These are phyloP conservation scores for Wickerhamomyces sp. DNA, from an alignment of 1,139 yeast genomes.

Conservation along the genomic window DNA sequence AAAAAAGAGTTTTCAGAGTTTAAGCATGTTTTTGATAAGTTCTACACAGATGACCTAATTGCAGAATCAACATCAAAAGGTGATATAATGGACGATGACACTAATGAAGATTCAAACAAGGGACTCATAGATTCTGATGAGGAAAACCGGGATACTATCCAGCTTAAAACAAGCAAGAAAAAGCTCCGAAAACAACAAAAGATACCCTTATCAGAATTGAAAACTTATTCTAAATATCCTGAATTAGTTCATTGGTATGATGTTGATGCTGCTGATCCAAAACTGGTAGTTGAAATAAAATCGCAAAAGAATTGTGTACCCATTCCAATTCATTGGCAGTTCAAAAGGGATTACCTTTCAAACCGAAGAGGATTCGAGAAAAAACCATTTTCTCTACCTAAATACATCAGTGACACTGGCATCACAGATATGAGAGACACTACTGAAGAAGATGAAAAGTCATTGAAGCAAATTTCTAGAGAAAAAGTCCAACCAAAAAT, in stretches of 20 bases:
- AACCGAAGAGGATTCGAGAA: constrained; percentile 67
- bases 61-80: constrained; percentile 23
- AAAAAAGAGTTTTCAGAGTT: constrained; percentile 40
- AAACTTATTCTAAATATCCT: constrained; percentile 55
- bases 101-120: constrained; percentile 27
- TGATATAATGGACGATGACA: constrained; percentile 32
- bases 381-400: constrained; percentile 73
- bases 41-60: constrained; percentile 27
- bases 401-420: constrained; percentile 77
- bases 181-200: constrained; percentile 48
- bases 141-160: constrained; percentile 14
- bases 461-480: constrained; percentile 71
- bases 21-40: constrained; percentile 39
- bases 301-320: constrained; percentile 63
- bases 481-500: constrained; percentile 87
- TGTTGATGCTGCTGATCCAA: constrained; percentile 78
- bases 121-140: constrained; percentile 20
- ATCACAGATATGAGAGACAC: constrained; percentile 81
- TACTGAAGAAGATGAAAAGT: constrained; percentile 43
- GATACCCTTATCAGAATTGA: constrained; percentile 63
- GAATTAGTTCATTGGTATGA: constrained; percentile 82
- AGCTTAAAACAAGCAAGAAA: constrained; percentile 29
- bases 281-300: constrained; percentile 58
- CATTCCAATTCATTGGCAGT: constrained; percentile 84
- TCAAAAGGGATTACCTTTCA: constrained; percentile 74